A percentile compares a stretch with the other conserved stretches of the same genome.
Evolutionary conservation across 1,139 yeast species (phyloP).

Genomic region (Suhomyces kunorum): DNA sequence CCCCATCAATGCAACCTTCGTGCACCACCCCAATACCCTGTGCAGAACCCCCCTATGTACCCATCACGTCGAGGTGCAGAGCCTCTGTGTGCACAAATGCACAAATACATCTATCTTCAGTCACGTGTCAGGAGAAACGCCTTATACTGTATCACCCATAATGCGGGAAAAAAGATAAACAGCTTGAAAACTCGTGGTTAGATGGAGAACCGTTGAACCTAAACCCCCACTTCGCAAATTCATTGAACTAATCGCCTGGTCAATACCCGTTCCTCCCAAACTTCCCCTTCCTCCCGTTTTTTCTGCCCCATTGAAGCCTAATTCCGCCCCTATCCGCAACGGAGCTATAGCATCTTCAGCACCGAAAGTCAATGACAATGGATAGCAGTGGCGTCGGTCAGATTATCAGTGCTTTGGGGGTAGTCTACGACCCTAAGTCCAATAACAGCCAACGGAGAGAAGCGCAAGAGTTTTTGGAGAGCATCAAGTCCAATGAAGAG

Average conservation of each 20-base stretch:
- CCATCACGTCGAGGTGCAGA: no score
- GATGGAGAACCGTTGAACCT: conserved; percentile 4
- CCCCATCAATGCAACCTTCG: no score
- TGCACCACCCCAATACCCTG: no score
- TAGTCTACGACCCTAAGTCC: conserved; percentile 74
- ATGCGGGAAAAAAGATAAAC: conserved; percentile 15
- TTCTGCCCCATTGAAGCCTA: background rate
- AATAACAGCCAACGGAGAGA: conserved; percentile 62
- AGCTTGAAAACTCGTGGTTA: conserved; percentile 9
- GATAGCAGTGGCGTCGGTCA: conserved; percentile 66
- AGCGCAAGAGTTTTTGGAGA: conserved; percentile 74
- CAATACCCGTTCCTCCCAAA: background rate
- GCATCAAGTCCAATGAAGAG: conserved; percentile 73
- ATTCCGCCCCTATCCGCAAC: background rate
- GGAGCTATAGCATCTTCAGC: background rate
- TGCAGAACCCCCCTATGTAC: no score
- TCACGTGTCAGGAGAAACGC: conserved; percentile 11
- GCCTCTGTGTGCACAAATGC: no score
- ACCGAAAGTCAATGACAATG: conserved; percentile 43
- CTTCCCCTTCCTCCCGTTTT: background rate
- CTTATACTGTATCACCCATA: conserved; percentile 8
- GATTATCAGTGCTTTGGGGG: conserved; percentile 73
- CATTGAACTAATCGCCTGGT: conserved; percentile 2
- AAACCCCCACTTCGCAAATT: conserved; percentile 1
- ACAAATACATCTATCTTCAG: background rate